Base-by-base conservation (phyloP, 1,284 basidiomycete species). In the Ceratobasidium sp. region DNA sequence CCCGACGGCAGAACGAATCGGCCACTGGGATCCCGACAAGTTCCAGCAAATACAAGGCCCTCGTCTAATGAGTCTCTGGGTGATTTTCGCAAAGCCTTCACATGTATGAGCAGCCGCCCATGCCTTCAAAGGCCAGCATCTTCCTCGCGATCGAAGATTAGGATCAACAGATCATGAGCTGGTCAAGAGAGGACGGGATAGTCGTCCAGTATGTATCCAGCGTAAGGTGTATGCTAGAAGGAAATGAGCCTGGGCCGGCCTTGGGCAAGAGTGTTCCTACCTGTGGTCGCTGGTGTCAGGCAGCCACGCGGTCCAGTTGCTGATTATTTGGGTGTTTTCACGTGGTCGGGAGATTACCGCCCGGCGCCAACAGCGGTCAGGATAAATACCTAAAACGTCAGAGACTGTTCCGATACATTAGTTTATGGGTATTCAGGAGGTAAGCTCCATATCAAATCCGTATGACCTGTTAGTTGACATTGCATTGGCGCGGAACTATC, bases 11-110 rank as follows among this genome's bases (percentile, higher is more conserved):
- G 54, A 10, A 55, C n/a, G 54, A 55, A 55, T 18, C 46, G 20
- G 54, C 57, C 69, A 48, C 33, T 23, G 69, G 46, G 54, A 38
- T 27, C 69, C 57, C 23, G n/a, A 57, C 35, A 59, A 23, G 38
- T 14, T 3, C 7, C 16, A 50, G 27, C 35, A 12, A 50, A 48
- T 33, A 23, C 59, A n/a, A 33, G 46, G 23, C 59, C 70, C 70
- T 74, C 70, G 59, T 46, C 59, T 1, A 35, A 14, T 50, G 59
- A 46, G 70, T 74, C 70, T 74, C n/a, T 33, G 59, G 70, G 59
- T 50, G 3, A 35, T 50, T 18, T 16, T 52, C 46, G 41, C 27
- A 50, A 20, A 27, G 27, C 27, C n/a, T 52, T 35, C 12, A 33
- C 4, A 35, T 62, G 59, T 20, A 14, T 48, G 38, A 60, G 69